Evolutionary conservation across 1,284 basidiomycete species (phyloP).

Genomic region (Apiotrichum mycotoxinovorans): DNA sequence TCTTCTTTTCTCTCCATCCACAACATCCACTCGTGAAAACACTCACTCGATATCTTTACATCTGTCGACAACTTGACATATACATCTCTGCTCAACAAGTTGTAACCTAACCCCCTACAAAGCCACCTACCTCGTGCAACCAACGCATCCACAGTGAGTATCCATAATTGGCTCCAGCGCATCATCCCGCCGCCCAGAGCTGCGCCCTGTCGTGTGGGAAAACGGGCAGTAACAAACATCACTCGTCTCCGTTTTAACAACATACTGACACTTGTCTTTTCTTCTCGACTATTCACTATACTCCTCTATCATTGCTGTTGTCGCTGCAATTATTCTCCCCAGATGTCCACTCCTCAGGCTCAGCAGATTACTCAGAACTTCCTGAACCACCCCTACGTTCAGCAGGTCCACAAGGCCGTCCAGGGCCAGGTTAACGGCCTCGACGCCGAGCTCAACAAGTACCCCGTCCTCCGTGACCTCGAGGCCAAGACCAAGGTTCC

Average conservation of each 20-base stretch:
- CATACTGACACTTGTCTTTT: neutral
- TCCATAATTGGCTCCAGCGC: neutral
- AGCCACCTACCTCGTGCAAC: neutral
- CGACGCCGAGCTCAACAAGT: conserved; percentile 96
- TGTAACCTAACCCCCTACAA: too few species aligned
- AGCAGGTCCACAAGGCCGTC: conserved; percentile 73
- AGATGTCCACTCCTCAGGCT: conserved; percentile 44
- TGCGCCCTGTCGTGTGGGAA: neutral
- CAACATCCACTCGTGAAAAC: neutral
- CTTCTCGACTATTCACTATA: neutral
- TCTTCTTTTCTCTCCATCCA: neutral
- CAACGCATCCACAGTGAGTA: neutral
- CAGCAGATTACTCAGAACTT: conserved; percentile 55
- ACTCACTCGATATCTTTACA: neutral
- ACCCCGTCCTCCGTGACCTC: conserved; percentile 74
- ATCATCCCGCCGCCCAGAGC: neutral
- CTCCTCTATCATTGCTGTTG: neutral
- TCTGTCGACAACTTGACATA: too few species aligned
- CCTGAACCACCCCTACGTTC: conserved; percentile 71
- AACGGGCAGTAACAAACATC: neutral
- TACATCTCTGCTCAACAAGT: neutral
- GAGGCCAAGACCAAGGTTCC: conserved; percentile 89
- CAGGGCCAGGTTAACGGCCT: conserved; percentile 74
- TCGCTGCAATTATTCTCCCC: neutral
- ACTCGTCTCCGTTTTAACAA: neutral